Percentiles rank a stretch among this genome's conserved stretches.
Evolutionary conservation across 2,329 filamentous ascomycete species (phyloP).

Genomic region (Colletotrichum sp.): DNA sequence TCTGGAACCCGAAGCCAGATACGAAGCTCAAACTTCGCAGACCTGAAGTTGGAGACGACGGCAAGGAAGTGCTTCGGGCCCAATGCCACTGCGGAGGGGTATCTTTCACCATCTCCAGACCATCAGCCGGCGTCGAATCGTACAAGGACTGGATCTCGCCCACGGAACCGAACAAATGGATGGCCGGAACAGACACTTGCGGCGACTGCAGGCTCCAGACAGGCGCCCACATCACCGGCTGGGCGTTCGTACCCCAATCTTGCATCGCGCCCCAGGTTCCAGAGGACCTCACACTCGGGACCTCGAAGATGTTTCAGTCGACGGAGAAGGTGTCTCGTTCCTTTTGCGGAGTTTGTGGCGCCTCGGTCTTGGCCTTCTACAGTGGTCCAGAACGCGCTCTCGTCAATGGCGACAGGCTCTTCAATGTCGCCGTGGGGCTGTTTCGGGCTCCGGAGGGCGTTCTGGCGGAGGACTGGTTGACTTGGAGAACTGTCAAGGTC

Average conservation of each 20-base stretch:
- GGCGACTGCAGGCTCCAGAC: constrained; percentile 48
- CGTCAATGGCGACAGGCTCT: constrained; percentile 25
- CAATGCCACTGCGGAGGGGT: constrained; percentile 53
- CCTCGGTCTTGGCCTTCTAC: constrained; percentile 42
- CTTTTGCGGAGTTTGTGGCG: constrained; percentile 53
- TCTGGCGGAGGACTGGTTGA: constrained; percentile 50
- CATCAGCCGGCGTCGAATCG: constrained; percentile 32
- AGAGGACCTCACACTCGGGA: constrained; percentile 43
- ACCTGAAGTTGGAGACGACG: constrained; percentile 36
- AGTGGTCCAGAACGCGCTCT: constrained; percentile 29
- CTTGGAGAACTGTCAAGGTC: constrained; percentile 44
- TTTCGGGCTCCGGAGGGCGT: constrained; percentile 48
- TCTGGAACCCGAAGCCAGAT: constrained; percentile 39
- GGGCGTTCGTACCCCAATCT: constrained; percentile 45
- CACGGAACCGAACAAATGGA: constrained; percentile 45
- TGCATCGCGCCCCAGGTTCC: constrained; percentile 40
- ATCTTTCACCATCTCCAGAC: constrained; percentile 48
- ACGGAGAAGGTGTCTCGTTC: constrained; percentile 42
- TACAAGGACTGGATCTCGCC: constrained; percentile 39
- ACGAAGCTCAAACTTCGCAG: constrained; percentile 26
- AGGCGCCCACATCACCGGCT: constrained; percentile 45
- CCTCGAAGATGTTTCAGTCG: constrained; percentile 45
- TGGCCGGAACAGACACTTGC: constrained; percentile 45
- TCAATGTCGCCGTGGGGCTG: constrained; percentile 49
- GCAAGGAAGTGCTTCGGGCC: constrained; percentile 44